A percentile compares a stretch with the other conserved stretches of the same genome.
phyloP scores from a whole-genome alignment of 2,329 filamentous ascomycete genomes.

The Neofusicoccum umdonicola region DNA sequence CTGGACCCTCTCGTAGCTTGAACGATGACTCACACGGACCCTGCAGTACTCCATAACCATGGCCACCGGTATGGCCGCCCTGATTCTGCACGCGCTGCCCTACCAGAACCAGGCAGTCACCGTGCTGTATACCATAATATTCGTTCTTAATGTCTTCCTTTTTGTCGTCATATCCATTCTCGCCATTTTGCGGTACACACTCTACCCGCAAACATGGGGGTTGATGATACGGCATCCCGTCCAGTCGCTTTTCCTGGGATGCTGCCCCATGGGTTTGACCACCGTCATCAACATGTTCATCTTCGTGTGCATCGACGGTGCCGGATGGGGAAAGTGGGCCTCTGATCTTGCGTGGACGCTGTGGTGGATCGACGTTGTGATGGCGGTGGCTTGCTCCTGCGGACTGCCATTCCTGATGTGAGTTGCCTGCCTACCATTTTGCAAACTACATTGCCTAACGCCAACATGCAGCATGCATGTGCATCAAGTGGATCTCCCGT shows the following conservation, averaged over 20 bases:
- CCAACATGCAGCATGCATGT: not conserved
- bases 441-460: not conserved
- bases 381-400: conserved; percentile 49
- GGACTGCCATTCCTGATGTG: conserved; percentile 59
- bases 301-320: conserved; percentile 50
- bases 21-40: not conserved
- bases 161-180: conserved; percentile 56
- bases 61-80: conserved; percentile 67
- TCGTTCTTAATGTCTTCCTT: conserved; percentile 58
- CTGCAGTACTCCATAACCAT: conserved; percentile 41
- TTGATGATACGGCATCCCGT: conserved; percentile 66
- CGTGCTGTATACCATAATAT: conserved; percentile 60
- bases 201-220: conserved; percentile 65
- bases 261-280: conserved; percentile 66
- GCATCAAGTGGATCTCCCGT: conserved; percentile 39
- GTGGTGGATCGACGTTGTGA: conserved; percentile 51
- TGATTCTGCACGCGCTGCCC: conserved; percentile 61
- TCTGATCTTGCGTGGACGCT: conserved; percentile 46
- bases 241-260: conserved; percentile 66
- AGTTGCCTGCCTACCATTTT: not conserved
- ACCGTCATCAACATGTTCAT: conserved; percentile 67
- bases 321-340: conserved; percentile 48
- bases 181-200: conserved; percentile 58
- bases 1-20: not conserved
- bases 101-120: conserved; percentile 59